phyloP scores from a whole-genome alignment of 106 monocot species.

The Platanthera guangdongensis region DNA sequence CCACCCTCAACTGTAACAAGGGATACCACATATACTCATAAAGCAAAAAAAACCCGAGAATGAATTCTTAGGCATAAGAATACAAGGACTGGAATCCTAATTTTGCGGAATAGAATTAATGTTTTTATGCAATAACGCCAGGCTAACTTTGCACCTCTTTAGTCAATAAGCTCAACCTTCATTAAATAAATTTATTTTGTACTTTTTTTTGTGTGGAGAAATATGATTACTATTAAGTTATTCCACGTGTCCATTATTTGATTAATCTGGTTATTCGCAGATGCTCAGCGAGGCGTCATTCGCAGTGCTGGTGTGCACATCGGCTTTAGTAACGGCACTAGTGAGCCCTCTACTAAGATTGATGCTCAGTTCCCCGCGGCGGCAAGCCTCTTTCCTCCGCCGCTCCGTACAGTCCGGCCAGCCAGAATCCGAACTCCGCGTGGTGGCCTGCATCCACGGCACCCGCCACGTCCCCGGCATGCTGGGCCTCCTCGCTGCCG shows the following conservation, averaged over 20 bases:
- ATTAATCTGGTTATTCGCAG: constrained; percentile 13
- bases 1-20: too few species aligned
- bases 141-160: background rate
- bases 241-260: background rate
- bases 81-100: too few species aligned
- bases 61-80: too few species aligned
- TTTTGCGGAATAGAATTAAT: too few species aligned
- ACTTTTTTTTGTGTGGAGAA: too few species aligned
- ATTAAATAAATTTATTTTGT: too few species aligned
- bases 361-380: constrained; percentile 18
- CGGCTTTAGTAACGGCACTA: constrained; percentile 27
- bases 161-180: too few species aligned
- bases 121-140: background rate
- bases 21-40: too few species aligned
- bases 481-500: constrained; percentile 16
- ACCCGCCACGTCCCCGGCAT: constrained; percentile 16
- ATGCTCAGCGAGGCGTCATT: constrained; percentile 39
- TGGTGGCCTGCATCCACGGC: constrained; percentile 17
- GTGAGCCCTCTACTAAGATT: constrained; percentile 25
- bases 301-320: constrained; percentile 39
- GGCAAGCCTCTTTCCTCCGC: constrained; percentile 41
- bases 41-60: too few species aligned
- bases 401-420: constrained; percentile 18
- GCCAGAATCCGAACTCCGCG: constrained; percentile 21
- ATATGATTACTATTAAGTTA: background rate